Base-by-base conservation (phyloP, 2,329 filamentous ascomycete genomes). In the Boeremia exigua region DNA sequence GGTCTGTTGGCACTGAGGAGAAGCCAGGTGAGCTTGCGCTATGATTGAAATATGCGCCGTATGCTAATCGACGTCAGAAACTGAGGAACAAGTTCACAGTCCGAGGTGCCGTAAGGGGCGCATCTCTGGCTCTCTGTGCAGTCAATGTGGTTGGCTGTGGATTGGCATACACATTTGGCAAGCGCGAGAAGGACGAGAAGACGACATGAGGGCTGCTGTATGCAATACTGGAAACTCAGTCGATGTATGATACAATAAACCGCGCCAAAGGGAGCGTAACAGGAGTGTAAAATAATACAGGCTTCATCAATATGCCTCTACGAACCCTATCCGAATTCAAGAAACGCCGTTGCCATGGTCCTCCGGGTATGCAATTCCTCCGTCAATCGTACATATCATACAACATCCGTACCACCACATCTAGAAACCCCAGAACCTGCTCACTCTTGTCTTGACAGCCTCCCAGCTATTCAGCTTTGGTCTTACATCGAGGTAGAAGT, bases 401-500 rank as follows among this genome's bases (percentile, higher is more conserved):
- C 53, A 56, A 29, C 17, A 14, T 14, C 3, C 12, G 8, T 39
- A 25, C 6, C 7, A 27, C 3, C 17, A 15, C 36, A 3, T 29
- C 56, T 60, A 83, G 28, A 81, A 70, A 1, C 82, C 82, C 59
- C 79, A 69, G 53, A 81, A 78, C 48, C 69, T 76, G 59, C 73
- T 73, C 37, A 81, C 77, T 60, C 86, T 79, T 80, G 86, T 84
- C 71, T 81, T 83, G 59, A 82, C 79, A 3, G 85, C 86, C 66
- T 88, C 86, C 74, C 79, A 83, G 52, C 75, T 84, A 70, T 88
- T 88, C 71, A 88, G 56, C 76, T 88, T 88, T 6, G 86, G 86
- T 64, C 86, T 77, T 5, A 88, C 86, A 69, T 88, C 86, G 47
- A 88, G 69, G 68, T 85, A 88, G 64, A 88, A 88, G 62, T 82